phyloP scores from a whole-genome alignment of 768 basidiomycete species.

The Boletus pseudopeckii region DNA sequence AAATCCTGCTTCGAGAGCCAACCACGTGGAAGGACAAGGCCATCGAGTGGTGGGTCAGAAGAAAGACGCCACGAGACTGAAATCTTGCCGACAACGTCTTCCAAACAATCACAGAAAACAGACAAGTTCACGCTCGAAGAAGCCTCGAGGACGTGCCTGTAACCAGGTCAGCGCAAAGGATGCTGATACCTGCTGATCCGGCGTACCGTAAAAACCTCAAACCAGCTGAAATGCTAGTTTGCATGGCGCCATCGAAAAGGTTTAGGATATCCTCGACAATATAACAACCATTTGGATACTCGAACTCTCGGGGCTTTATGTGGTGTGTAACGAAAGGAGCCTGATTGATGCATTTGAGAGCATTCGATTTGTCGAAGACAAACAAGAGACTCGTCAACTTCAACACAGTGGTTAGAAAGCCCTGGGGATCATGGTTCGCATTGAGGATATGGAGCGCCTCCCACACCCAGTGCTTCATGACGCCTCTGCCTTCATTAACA shows the following conservation, averaged over 20 bases:
- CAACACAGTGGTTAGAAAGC: too few species aligned
- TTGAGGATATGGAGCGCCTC: constrained; percentile 17
- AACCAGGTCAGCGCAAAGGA: not conserved
- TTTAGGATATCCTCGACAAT: too few species aligned
- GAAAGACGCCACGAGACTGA: constrained; percentile 35
- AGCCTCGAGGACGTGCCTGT: constrained; percentile 44
- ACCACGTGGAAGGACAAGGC: constrained; percentile 49
- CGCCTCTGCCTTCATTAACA: constrained; percentile 31
- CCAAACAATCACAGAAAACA: constrained; percentile 50
- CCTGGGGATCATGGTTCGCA: too few species aligned
- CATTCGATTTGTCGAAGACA: constrained; percentile 29
- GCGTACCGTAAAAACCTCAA: too few species aligned
- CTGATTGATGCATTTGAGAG: too few species aligned
- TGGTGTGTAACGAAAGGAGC: too few species aligned
- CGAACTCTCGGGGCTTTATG: too few species aligned
- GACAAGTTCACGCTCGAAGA: constrained; percentile 40
- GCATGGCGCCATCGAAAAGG: too few species aligned
- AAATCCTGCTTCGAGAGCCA: constrained; percentile 39
- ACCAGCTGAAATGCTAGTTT: too few species aligned
- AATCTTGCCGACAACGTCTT: constrained; percentile 42
- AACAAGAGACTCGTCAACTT: constrained; percentile 38
- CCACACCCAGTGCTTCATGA: constrained; percentile 45
- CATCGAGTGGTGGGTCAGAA: constrained; percentile 33
- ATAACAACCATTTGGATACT: too few species aligned
- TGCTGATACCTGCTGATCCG: not conserved